phyloP scores from a whole-genome alignment of 2,329 filamentous ascomycete species.

The Diplodia corticola region DNA sequence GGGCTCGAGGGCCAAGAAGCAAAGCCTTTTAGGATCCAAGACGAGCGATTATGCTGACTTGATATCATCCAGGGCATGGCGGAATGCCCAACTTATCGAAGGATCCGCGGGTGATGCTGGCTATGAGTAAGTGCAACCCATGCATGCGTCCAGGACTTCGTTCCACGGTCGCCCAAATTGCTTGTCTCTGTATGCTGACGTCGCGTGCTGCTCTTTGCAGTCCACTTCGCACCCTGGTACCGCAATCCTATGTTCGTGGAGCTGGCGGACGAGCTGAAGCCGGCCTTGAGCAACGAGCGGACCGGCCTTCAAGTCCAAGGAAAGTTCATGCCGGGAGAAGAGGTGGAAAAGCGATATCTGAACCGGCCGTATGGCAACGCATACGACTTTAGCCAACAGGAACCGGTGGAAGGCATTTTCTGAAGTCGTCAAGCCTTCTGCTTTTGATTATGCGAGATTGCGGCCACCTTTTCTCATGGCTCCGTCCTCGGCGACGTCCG shows the following conservation, averaged over 20 bases:
- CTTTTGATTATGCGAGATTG: neutral
- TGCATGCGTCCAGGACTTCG: neutral
- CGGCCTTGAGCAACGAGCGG: conserved; percentile 45
- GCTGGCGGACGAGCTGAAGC: conserved; percentile 52
- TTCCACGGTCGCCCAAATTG: neutral
- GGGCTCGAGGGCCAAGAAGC: neutral
- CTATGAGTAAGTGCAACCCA: conserved; percentile 24
- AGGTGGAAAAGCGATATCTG: conserved; percentile 52
- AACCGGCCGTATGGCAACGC: conserved; percentile 61
- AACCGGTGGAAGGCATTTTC: conserved; percentile 33
- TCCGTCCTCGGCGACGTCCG: neutral
- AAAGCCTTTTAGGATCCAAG: neutral
- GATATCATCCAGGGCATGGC: conserved; percentile 51
- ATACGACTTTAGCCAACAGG: conserved; percentile 60
- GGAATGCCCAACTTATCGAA: conserved; percentile 60
- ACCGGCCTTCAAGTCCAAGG: conserved; percentile 52
- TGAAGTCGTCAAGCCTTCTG: conserved; percentile 2
- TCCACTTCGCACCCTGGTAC: conserved; percentile 61
- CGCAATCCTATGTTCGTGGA: conserved; percentile 60
- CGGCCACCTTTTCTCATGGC: neutral
- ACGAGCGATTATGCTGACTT: neutral
- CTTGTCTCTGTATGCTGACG: conserved; percentile 6
- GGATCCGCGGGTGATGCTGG: conserved; percentile 33
- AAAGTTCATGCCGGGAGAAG: conserved; percentile 48
- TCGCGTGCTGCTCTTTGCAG: conserved; percentile 18